phyloP scores from a whole-genome alignment of 345 rosid genomes.

The Eucalyptus marginata region DNA sequence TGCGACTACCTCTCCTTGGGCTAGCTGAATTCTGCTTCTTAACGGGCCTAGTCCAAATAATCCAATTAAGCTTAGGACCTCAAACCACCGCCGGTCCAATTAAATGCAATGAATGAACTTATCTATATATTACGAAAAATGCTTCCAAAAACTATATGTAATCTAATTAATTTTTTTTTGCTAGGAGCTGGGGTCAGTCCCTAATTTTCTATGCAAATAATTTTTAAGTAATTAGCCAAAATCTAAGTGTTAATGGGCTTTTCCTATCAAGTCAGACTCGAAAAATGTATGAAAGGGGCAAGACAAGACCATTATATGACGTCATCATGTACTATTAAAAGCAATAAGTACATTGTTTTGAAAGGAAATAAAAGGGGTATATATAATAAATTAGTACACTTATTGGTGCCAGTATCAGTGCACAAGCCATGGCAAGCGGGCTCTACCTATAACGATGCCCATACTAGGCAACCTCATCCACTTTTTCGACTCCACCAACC shows the following conservation, averaged over 20 bases:
- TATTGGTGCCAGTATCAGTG: neutral
- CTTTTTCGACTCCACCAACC: constrained; percentile 28
- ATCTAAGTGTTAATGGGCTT: too few species aligned
- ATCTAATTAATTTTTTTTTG: neutral
- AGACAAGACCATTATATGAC: too few species aligned
- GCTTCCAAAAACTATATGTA: neutral
- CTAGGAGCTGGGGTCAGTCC: neutral
- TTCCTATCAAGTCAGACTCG: too few species aligned
- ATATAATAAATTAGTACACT: too few species aligned
- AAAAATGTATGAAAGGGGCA: too few species aligned
- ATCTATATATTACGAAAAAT: neutral
- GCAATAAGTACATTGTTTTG: neutral
- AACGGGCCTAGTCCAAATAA: neutral
- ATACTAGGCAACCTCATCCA: constrained; percentile 46
- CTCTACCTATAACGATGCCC: constrained; percentile 18
- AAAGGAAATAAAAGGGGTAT: neutral
- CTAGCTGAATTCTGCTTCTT: neutral
- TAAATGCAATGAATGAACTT: neutral
- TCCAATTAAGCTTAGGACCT: neutral
- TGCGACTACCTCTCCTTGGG: neutral
- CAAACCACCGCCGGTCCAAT: neutral
- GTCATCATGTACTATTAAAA: too few species aligned
- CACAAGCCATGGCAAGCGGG: constrained; percentile 23
- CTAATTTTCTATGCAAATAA: neutral
- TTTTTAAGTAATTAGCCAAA: too few species aligned